Evolutionary conservation across 2,329 filamentous ascomycete genomes (phyloP), one percentile per base, ranked within the genome.

Genomic region (Diaporthe velutina): DNA sequence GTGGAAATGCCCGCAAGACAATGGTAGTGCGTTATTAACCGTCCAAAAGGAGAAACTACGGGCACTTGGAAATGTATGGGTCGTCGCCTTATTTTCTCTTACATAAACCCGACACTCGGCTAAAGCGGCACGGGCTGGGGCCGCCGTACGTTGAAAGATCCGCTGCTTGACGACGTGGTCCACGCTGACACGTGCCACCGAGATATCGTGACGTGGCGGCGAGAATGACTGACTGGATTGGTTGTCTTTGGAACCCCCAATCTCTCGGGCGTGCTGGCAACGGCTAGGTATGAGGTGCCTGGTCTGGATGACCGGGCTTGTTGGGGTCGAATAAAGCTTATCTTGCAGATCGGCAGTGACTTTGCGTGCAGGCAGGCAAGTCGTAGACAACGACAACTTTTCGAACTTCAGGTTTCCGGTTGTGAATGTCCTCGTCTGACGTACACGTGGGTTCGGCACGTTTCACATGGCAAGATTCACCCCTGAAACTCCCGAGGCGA

Each of bases 151-250:
- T 17, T 38, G 7, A 45, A 52, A 19, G 30, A 45, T 54, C 64
- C 48, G 45, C 64, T 28, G 64, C 30, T 33, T 12, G 64, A 22
- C 45, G 33, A 67, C 45, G 45, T 48, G 61, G 64, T 52, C 45
- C 64, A 38, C 30, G 45, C 45, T 67, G 45, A 67, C 30, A 52
- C 45, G 64, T 67, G 64, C 64, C 45, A 52, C 9, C 57, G 57
- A 60, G 22, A 60, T n/a, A 10, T 38, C 35, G 33, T 19, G 10
- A 40, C 57, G 57, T 40, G 57, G 57, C 35, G 57, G 57, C 22
- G 30, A 58, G 55, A n/a, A n/a, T 38, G 35, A 38, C 35, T 25
- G 57, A 60, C 35, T 60, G 57, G 57, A 60, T 60, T 60, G 57
- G 57, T 10, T 13, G 57, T 57, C 54, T 17, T 40, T 40, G 22